These are phyloP conservation scores for Diphasiastrum complanatum DNA, from an alignment of 83 land plant species.

Conservation along the genomic window DNA sequence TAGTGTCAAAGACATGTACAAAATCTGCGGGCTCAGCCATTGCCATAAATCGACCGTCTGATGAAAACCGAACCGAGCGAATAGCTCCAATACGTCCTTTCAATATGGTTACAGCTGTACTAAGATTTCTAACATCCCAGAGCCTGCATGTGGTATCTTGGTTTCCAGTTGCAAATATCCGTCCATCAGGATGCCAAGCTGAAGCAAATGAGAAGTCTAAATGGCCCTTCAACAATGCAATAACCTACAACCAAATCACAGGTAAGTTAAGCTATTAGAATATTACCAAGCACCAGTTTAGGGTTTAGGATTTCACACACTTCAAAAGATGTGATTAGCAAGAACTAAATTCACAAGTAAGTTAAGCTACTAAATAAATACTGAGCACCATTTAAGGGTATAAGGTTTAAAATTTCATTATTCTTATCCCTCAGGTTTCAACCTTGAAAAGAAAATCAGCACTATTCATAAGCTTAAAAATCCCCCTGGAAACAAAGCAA, in stretches of 20 bases:
- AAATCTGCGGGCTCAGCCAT: conserved; percentile 35
- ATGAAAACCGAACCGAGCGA: conserved; percentile 4
- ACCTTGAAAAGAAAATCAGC: too few species aligned
- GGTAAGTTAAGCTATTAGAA: too few species aligned
- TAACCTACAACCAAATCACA: conserved; percentile 43
- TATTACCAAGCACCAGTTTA: too few species aligned
- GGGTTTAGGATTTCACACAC: too few species aligned
- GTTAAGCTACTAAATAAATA: too few species aligned
- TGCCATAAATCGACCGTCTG: conserved; percentile 49
- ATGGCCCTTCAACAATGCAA: conserved; percentile 69
- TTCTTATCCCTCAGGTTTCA: too few species aligned
- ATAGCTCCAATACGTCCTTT: conserved; percentile 58
- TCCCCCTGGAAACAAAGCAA: too few species aligned
- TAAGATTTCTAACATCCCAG: conserved; percentile 78
- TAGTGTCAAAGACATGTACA: conserved; percentile 10
- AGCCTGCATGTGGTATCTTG: conserved; percentile 87
- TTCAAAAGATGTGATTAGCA: too few species aligned
- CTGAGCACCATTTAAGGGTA: too few species aligned
- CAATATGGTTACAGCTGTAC: conserved; percentile 57
- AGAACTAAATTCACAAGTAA: too few species aligned
- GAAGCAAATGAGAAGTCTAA: conserved; percentile 78
- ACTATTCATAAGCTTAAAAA: too few species aligned
- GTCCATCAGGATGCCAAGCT: conserved; percentile 94
- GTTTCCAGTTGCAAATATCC: conserved; percentile 77
- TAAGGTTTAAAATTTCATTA: too few species aligned